These are phyloP conservation scores for Skeletonema menzelii DNA, from an alignment of 108 stramenopile genomes.

Conservation along the genomic window DNA sequence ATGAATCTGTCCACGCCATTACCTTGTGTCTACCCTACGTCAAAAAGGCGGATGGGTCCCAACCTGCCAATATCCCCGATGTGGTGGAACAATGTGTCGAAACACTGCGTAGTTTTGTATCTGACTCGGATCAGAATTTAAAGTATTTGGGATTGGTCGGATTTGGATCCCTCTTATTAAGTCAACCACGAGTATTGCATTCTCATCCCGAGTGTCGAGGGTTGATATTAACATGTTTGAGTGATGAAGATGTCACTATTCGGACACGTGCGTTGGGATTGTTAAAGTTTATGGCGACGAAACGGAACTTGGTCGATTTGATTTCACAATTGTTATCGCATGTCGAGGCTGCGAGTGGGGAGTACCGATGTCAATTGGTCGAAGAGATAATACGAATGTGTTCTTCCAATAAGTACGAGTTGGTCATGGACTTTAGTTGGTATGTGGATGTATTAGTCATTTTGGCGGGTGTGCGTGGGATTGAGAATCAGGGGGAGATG, in stretches of 20 bases:
- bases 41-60: slow-evolving; percentile 88
- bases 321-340: slow-evolving; percentile 92
- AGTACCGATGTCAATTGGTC: slow-evolving; percentile 93
- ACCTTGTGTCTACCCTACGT: slow-evolving; percentile 95
- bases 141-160: slow-evolving; percentile 99
- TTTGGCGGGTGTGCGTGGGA: slow-evolving; percentile 85
- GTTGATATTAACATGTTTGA: slow-evolving; percentile 91
- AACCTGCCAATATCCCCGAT: slow-evolving; percentile 85
- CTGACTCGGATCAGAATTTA: slow-evolving; percentile 97
- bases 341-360: slow-evolving; percentile 86
- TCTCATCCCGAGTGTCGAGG: slow-evolving; percentile 82
- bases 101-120: slow-evolving; percentile 90
- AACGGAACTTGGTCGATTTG: slow-evolving; percentile 90
- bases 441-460: slow-evolving; percentile 90
- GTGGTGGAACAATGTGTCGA: slow-evolving; percentile 91
- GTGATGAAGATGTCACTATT: slow-evolving; percentile 98
- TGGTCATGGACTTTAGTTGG: slow-evolving; percentile 93
- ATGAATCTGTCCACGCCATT: slow-evolving; percentile 95
- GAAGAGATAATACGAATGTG: slow-evolving; percentile 94
- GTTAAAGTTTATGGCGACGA: slow-evolving; percentile 93
- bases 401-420: slow-evolving; percentile 90
- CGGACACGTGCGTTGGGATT: slow-evolving; percentile 95
- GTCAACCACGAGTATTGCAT: slow-evolving; percentile 88
- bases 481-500: slow-evolving; percentile 72
- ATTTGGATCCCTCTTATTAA: slow-evolving; percentile 88